These are phyloP conservation scores for Cercospora sp. DNA, from an alignment of 2,329 filamentous ascomycete genomes.

Conservation along the genomic window DNA sequence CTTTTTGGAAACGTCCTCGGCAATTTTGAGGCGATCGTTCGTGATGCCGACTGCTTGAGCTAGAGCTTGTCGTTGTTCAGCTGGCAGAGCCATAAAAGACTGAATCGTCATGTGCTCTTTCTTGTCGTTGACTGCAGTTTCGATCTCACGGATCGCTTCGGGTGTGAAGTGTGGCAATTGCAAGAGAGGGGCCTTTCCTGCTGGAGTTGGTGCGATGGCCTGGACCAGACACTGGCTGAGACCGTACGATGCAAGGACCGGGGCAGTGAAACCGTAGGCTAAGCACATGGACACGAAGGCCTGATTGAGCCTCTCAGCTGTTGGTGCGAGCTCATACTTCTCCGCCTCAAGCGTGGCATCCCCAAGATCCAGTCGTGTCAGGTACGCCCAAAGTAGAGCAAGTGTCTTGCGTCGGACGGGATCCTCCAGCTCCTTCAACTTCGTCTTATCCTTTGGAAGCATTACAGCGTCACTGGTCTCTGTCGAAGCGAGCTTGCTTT, in stretches of 20 bases:
- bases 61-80: constrained; percentile 70
- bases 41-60: constrained; percentile 70
- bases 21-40: constrained; percentile 73
- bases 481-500: constrained; percentile 69
- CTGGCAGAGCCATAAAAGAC: constrained; percentile 82
- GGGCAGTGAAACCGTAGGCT: constrained; percentile 79
- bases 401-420: constrained; percentile 80
- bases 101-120: constrained; percentile 75
- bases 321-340: constrained; percentile 86
- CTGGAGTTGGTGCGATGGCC: constrained; percentile 77
- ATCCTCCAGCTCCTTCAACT: constrained; percentile 77
- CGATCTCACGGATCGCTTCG: constrained; percentile 61
- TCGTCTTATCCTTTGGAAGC: constrained; percentile 70
- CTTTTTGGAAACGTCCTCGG: constrained; percentile 75
- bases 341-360: constrained; percentile 75
- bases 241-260: constrained; percentile 78
- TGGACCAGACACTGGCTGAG: constrained; percentile 86
- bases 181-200: constrained; percentile 63
- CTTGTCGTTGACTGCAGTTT: constrained; percentile 52
- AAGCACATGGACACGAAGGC: constrained; percentile 84
- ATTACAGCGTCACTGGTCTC: constrained; percentile 59
- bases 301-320: constrained; percentile 80
- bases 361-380: constrained; percentile 81
- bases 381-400: constrained; percentile 90
- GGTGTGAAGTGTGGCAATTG: constrained; percentile 87